These are phyloP conservation scores for Blastobotrys terrestris DNA, from an alignment of 805 yeast genomes.

Conservation along the genomic window DNA sequence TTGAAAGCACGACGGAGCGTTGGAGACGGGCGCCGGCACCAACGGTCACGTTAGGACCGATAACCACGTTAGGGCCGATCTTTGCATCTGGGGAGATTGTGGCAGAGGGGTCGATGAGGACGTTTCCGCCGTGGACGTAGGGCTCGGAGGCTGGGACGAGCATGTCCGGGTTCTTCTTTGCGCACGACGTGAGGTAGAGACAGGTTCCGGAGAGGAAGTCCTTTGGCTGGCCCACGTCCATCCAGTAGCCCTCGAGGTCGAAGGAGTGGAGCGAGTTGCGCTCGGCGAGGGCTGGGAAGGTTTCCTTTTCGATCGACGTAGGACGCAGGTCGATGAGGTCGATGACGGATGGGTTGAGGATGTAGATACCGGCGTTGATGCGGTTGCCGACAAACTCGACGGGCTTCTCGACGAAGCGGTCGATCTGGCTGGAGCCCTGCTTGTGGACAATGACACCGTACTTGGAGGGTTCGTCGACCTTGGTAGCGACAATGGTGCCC, in stretches of 20 bases:
- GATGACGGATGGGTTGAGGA: conserved; percentile 94
- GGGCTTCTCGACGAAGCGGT: conserved; percentile 98
- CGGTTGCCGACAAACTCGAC: conserved; percentile 99
- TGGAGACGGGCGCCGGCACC: conserved; percentile 99
- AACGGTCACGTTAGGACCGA: conserved; percentile 92
- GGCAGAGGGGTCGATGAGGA: conserved; percentile 90
- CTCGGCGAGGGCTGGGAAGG: conserved; percentile 94
- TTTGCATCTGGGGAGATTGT: conserved; percentile 86
- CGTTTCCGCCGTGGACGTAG: conserved; percentile 85
- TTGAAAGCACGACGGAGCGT: conserved; percentile 86
- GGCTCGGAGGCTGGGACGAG: conserved; percentile 57
- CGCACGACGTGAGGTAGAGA: conserved; percentile 77
- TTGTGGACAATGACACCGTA: conserved; percentile 99
- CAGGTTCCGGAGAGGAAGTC: conserved; percentile 96
- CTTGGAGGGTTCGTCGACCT: conserved; percentile 98
- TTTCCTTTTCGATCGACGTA: conserved; percentile 98
- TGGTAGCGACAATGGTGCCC: conserved; percentile 98
- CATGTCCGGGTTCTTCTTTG: conserved; percentile 69
- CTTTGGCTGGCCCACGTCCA: conserved; percentile 99
- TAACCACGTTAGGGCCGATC: conserved; percentile 96
- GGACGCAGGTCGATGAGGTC: conserved; percentile 97
- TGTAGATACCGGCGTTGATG: conserved; percentile 98
- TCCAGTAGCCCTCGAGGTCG: conserved; percentile 99
- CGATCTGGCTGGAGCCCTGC: conserved; percentile 90
- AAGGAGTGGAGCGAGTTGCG: conserved; percentile 84